A percentile compares a stretch with the other conserved stretches of the same genome.
Conservation (phyloP, 2,329 filamentous ascomycete species). For the Lojkania enalia region DNA sequence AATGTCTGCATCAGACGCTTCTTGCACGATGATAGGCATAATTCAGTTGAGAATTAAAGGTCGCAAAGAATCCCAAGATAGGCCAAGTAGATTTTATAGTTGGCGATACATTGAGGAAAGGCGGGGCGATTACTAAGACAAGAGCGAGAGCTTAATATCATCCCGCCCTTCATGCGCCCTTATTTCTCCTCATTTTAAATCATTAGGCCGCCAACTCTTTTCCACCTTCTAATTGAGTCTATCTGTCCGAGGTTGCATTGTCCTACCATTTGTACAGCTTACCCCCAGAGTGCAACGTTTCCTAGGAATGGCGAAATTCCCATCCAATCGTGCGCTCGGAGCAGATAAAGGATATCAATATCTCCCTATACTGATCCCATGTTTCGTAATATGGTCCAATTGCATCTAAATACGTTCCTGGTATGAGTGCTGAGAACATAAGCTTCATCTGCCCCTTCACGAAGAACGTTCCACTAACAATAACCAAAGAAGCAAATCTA, state of each 20-base stretch:
- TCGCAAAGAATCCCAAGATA: background rate
- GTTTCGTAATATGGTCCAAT: slow-evolving; percentile 6
- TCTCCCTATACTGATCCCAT: slow-evolving; percentile 9
- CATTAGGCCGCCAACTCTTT: too few species aligned
- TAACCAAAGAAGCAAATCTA: slow-evolving; percentile 16
- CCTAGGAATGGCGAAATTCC: slow-evolving; percentile 15
- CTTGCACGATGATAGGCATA: slow-evolving; percentile 31
- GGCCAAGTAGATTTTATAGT: background rate
- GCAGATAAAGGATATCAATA: slow-evolving; percentile 18
- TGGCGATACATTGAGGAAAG: too few species aligned
- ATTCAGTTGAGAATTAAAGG: background rate
- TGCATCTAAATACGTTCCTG: slow-evolving; percentile 1
- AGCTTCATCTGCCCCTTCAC: slow-evolving; percentile 6
- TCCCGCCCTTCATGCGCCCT: too few species aligned
- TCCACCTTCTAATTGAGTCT: too few species aligned
- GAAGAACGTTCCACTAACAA: slow-evolving; percentile 20
- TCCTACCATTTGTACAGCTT: too few species aligned
- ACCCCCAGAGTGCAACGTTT: slow-evolving; percentile 8
- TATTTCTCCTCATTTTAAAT: too few species aligned
- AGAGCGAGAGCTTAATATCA: too few species aligned
- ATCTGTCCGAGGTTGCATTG: too few species aligned
- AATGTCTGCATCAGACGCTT: slow-evolving; percentile 28
- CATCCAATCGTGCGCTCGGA: slow-evolving; percentile 17
- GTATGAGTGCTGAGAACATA: slow-evolving; percentile 7
- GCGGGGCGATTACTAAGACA: too few species aligned